phyloP scores from a whole-genome alignment of 441 rosid genomes.

The Geranium incanum region DNA sequence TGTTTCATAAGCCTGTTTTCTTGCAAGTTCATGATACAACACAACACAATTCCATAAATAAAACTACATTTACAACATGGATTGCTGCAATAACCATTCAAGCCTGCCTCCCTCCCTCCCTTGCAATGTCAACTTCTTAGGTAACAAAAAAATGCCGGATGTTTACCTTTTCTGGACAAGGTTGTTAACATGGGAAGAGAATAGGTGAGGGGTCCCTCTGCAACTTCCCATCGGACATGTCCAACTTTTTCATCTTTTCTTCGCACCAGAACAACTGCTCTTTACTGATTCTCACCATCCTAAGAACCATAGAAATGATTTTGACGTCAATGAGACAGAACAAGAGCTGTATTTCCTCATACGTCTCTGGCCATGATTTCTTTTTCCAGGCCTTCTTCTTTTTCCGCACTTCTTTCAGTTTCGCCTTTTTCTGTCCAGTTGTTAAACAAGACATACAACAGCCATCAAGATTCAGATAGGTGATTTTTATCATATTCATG shows the following conservation, averaged over 20 bases:
- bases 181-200: constrained; percentile 69
- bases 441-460: background rate
- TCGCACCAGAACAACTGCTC: constrained; percentile 92
- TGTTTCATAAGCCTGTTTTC: too few relatives aligned
- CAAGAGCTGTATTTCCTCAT: constrained; percentile 59
- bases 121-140: too few relatives aligned
- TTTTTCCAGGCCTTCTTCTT: constrained; percentile 70
- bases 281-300: constrained; percentile 61
- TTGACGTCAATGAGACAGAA: constrained; percentile 63
- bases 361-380: constrained; percentile 68
- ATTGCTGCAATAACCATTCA: background rate
- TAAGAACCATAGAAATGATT: constrained; percentile 55
- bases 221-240: constrained; percentile 49
- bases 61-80: background rate
- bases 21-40: too few relatives aligned
- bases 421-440: constrained; percentile 52
- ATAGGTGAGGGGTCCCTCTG: constrained; percentile 72
- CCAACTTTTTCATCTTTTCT: constrained; percentile 82
- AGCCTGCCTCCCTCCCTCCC: too few relatives aligned
- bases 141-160: background rate
- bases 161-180: background rate
- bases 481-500: background rate
- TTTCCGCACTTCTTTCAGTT: constrained; percentile 62
- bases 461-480: background rate
- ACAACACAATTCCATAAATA: background rate